Evolutionary conservation across 2,329 filamentous ascomycete species (phyloP).

Genomic region (Hymenoscyphus fructigenus): DNA sequence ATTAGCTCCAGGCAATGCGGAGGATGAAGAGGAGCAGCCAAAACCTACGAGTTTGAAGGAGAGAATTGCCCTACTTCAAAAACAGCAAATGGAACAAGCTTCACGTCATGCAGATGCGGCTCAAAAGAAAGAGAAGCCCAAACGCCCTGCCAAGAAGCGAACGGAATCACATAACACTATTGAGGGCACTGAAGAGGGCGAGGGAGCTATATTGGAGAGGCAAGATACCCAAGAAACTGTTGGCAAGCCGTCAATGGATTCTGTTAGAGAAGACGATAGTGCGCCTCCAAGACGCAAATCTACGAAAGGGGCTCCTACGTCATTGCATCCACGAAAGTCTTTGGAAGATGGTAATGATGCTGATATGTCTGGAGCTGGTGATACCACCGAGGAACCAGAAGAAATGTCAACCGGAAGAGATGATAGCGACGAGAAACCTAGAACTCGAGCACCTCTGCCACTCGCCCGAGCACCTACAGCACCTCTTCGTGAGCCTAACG

Average conservation of each 20-base stretch:
- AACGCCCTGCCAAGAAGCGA: slow-evolving; percentile 70
- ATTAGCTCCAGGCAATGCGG: slow-evolving; percentile 47
- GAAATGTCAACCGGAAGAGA: slow-evolving; percentile 65
- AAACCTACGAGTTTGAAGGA: slow-evolving; percentile 95
- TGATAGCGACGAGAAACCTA: slow-evolving; percentile 63
- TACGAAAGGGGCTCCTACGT: slow-evolving; percentile 43
- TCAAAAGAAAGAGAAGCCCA: slow-evolving; percentile 85
- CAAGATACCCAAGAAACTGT: slow-evolving; percentile 48
- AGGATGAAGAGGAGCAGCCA: slow-evolving; percentile 72
- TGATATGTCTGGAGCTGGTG: slow-evolving; percentile 63
- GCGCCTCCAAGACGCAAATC: slow-evolving; percentile 53
- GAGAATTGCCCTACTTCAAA: slow-evolving; percentile 88
- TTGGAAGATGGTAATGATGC: slow-evolving; percentile 62
- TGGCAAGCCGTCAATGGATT: slow-evolving; percentile 52
- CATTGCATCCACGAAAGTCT: slow-evolving; percentile 38
- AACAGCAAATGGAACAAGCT: slow-evolving; percentile 88
- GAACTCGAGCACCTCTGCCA: slow-evolving; percentile 32
- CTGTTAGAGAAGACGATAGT: slow-evolving; percentile 40
- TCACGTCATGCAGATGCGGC: slow-evolving; percentile 74
- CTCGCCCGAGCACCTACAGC: slow-evolving; percentile 42
- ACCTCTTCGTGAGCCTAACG: slow-evolving; percentile 40
- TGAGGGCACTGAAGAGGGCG: slow-evolving; percentile 39
- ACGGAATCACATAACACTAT: slow-evolving; percentile 47
- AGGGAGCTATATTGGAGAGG: slow-evolving; percentile 44
- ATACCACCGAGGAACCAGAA: slow-evolving; percentile 59